Percentiles rank a stretch among this genome's conserved stretches.
These are phyloP conservation scores for Saussurea involucrata DNA, from an alignment of 129 eudicot genomes.

Conservation along the genomic window DNA sequence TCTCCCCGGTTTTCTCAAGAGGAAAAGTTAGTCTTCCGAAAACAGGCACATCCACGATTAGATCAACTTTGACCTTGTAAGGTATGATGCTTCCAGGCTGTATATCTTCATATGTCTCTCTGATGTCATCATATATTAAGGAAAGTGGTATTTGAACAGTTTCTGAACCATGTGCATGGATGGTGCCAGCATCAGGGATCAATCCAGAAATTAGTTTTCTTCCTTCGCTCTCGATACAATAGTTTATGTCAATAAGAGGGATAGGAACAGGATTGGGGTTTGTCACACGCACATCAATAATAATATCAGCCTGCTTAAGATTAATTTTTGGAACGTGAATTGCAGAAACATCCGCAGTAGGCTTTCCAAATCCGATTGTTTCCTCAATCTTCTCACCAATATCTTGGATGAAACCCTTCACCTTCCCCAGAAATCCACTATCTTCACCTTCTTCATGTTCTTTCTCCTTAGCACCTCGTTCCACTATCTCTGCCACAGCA, in stretches of 20 bases:
- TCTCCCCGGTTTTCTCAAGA: slow-evolving; percentile 88
- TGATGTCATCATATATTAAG: slow-evolving; percentile 75
- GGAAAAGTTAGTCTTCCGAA: slow-evolving; percentile 86
- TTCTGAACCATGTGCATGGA: slow-evolving; percentile 98
- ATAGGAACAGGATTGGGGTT: slow-evolving; percentile 93
- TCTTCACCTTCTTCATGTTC: slow-evolving; percentile 55
- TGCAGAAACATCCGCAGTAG: slow-evolving; percentile 89
- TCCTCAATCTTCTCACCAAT: slow-evolving; percentile 95
- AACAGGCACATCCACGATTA: slow-evolving; percentile 87
- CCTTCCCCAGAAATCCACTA: slow-evolving; percentile 76
- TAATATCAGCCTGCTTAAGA: slow-evolving; percentile 66
- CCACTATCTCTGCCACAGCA: slow-evolving; percentile 65
- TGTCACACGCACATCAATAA: slow-evolving; percentile 78
- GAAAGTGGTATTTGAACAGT: slow-evolving; percentile 77
- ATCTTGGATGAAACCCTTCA: slow-evolving; percentile 80
- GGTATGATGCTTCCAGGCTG: slow-evolving; percentile 91
- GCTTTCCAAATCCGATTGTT: slow-evolving; percentile 91
- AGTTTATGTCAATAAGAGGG: slow-evolving; percentile 92
- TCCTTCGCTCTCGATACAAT: slow-evolving; percentile 85
- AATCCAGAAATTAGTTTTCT: slow-evolving; percentile 89
- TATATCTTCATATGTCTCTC: slow-evolving; percentile 64
- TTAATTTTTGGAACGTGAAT: slow-evolving; percentile 81
- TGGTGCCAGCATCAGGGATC: slow-evolving; percentile 97
- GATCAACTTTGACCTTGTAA: slow-evolving; percentile 76
- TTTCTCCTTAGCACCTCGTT: slow-evolving; percentile 57